Evolutionary conservation across 192 early-diverging fungal species (phyloP), one percentile per base, ranked within the genome.

Genomic region (Podila epigama): DNA sequence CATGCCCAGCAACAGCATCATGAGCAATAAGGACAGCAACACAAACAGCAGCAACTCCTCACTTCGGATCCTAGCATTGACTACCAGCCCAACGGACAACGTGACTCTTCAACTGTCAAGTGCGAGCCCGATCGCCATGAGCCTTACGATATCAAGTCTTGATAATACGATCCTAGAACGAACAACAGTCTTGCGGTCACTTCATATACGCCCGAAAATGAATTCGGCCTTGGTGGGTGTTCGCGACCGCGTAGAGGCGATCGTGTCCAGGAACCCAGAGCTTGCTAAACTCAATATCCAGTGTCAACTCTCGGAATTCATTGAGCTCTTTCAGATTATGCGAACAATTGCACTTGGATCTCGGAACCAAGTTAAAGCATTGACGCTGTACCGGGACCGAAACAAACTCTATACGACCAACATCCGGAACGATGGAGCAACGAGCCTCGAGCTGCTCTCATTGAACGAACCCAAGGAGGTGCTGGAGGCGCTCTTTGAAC

Each of bases 341-440:
- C 44, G 44, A 22, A 48, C n/a, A 18, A 48, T 48, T 48, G 44
- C 44, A 3, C 44, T 48, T 1, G 44, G 44, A 1, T 9, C 44
- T 22, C 44, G 44, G 18, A 22, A 48, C 44, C 44, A 48, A 2
- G 44, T 48, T 22, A 48, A 48, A 16, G 25, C 25, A 5, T 4
- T 48, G 44, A 48, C n/a, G 8, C 41, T 61, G 3, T 63, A 63
- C 37, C 40, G 59, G 6, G 52, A 39, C 16, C 29, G 34, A 15
- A 57, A 55, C 55, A 35, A 51, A 7, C 31, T 70, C 2, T 18
- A 5, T 1, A 64, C 69, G 3, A 13, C 59, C 6, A 52, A 58
- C 25, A 51, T 72, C 27, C 50, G 51, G 15, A 33, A 69, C 60
- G 31, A 75, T 48, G 35, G 80, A 63, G 57, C 77, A 62, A 68